Base-by-base conservation (phyloP, 176 grass and related monocot genomes). In the Musa troglodytarum region DNA sequence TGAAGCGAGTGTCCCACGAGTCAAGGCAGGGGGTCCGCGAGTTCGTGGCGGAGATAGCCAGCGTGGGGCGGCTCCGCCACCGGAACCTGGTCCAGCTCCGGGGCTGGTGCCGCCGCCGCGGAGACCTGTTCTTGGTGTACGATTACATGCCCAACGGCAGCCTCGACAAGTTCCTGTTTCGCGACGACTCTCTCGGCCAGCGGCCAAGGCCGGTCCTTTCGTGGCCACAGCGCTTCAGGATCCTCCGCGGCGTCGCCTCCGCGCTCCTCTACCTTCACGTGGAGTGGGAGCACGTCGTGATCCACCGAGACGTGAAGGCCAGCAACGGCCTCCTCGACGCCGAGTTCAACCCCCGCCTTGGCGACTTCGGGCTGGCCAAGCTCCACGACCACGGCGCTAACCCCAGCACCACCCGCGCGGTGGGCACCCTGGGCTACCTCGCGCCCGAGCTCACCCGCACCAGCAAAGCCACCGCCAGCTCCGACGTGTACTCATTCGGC, bases 81-180 rank as follows among this genome's bases (percentile, higher is more conserved):
- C 78, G 73, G 52, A 85, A 85, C 69, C 63, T 85, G 57, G 83
- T 85, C 10, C 83, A 81, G 66, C 78, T 85, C 43, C 78, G 75
- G 23, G 78, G 78, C 2, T 85, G 79, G 78, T 85, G 83, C 54
- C 72, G 83, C 10, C 65, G 65, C 34, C 78, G 71, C 14, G 72
- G 76, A 9, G 83, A 85, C 15, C 83, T 81, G 52, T 3, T 85
- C 19, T 63, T 85, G 17, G 78, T 85, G 50, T 85, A 85, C 23
- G 83, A 85, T 16, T 81, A 81, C 78, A 85, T 85, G 83, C 74
- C 75, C 17, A 86, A 86, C 51, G 79, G 79, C 55, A 82, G 79
- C 61, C 68, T 86, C 23, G 68, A 82, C 59, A 54, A 58, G 74
- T 81, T 23, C 65, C 57, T 86, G 9, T 86, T 86, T 71, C 8